These are phyloP conservation scores for Scheffersomyces parashehatae DNA, from an alignment of 1,139 yeast genomes.

Conservation along the genomic window DNA sequence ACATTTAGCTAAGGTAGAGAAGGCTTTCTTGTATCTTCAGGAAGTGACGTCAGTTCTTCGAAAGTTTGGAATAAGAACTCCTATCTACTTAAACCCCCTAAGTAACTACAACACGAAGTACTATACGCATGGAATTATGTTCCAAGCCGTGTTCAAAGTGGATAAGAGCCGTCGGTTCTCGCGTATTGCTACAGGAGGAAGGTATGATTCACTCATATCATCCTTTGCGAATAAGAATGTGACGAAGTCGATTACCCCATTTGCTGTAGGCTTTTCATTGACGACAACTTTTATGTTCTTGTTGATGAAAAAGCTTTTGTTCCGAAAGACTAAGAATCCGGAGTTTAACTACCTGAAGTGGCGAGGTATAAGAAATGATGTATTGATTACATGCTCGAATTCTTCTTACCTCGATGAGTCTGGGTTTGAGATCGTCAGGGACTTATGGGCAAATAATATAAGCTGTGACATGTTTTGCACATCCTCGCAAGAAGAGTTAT, in stretches of 20 bases:
- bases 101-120: slow-evolving; percentile 80
- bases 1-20: slow-evolving; percentile 58
- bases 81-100: slow-evolving; percentile 60
- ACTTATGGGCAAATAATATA: slow-evolving; percentile 70
- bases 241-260: slow-evolving; percentile 31
- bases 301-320: slow-evolving; percentile 37
- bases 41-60: slow-evolving; percentile 57
- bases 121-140: slow-evolving; percentile 81
- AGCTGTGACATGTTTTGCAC: slow-evolving; percentile 67
- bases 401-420: slow-evolving; percentile 52
- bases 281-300: slow-evolving; percentile 43
- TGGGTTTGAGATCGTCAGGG: slow-evolving; percentile 62
- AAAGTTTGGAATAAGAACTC: slow-evolving; percentile 49
- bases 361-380: slow-evolving; percentile 66
- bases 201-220: slow-evolving; percentile 74
- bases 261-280: slow-evolving; percentile 84
- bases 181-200: slow-evolving; percentile 85
- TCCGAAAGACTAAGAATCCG: slow-evolving; percentile 13
- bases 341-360: slow-evolving; percentile 18
- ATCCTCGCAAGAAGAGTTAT: slow-evolving; percentile 64
- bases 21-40: slow-evolving; percentile 58
- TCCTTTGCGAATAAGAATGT: slow-evolving; percentile 52
- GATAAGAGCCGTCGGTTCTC: slow-evolving; percentile 42
- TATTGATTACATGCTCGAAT: slow-evolving; percentile 67
- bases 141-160: slow-evolving; percentile 71